Evolutionary conservation across 306 rosid species (phyloP).

Genomic region (Ormosia emarginata): DNA sequence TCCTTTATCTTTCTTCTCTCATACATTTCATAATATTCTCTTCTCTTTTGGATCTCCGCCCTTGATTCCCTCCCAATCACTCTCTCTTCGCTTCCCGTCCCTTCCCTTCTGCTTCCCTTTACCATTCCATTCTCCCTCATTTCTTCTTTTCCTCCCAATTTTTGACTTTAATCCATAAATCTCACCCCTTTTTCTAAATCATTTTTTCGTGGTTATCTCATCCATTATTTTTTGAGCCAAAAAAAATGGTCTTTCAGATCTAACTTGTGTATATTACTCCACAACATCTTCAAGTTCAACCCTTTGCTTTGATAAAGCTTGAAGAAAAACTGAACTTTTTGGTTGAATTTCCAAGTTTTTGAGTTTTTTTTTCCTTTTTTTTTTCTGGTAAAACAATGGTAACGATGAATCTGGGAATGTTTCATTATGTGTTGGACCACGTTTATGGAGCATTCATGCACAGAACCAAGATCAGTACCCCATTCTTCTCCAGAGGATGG

Average conservation of each 20-base stretch:
- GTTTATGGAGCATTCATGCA: conserved; percentile 91
- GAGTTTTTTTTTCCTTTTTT: neutral
- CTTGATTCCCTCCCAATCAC: neutral
- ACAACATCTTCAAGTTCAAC: too few species aligned
- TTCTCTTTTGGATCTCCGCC: neutral
- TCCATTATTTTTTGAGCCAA: too few species aligned
- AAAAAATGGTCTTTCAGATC: neutral
- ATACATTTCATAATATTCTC: too few species aligned
- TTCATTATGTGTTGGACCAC: conserved; percentile 91
- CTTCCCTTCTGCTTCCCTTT: neutral
- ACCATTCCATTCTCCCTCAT: neutral
- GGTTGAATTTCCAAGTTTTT: neutral
- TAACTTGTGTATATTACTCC: neutral
- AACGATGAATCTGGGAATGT: conserved; percentile 72
- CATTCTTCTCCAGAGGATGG: conserved; percentile 88
- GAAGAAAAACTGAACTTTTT: neutral
- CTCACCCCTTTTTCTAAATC: neutral
- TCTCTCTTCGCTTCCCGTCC: too few species aligned
- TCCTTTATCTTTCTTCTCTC: neutral
- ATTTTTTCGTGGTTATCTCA: too few species aligned
- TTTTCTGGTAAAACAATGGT: conserved; percentile 51
- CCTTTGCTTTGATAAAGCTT: neutral
- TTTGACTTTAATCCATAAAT: too few species aligned
- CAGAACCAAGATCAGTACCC: conserved; percentile 78
- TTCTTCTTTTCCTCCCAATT: neutral